Percentiles rank a stretch among this genome's conserved stretches.
phyloP scores from a whole-genome alignment of 108 stramenopile species.

The Phaeodactylum tricornutum region DNA sequence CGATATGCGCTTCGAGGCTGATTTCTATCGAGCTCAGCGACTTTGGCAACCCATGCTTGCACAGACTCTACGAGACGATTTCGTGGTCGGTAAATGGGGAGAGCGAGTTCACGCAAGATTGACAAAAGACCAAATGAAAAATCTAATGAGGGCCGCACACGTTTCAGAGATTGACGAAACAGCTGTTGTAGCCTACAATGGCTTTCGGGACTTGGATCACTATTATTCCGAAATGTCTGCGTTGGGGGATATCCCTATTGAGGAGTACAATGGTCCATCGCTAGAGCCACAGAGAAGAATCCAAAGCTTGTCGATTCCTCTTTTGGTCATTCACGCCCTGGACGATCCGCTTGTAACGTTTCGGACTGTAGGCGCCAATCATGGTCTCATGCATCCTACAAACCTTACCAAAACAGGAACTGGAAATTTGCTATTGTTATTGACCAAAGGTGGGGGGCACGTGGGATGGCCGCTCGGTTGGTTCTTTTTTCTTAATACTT shows the following conservation, averaged over 20 bases:
- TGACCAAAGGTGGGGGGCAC: slow-evolving; percentile 76
- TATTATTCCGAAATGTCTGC: slow-evolving; percentile 78
- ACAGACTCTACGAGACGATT: slow-evolving; percentile 39
- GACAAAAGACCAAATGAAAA: slow-evolving; percentile 34
- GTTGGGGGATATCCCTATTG: slow-evolving; percentile 55
- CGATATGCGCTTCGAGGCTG: slow-evolving; percentile 63
- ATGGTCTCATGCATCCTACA: slow-evolving; percentile 40
- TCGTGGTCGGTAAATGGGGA: slow-evolving; percentile 63
- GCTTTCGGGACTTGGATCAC: slow-evolving; percentile 53
- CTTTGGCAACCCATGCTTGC: slow-evolving; percentile 90
- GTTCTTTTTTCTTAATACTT: slow-evolving; percentile 32
- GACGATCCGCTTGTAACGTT: slow-evolving; percentile 77
- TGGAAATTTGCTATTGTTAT: slow-evolving; percentile 54
- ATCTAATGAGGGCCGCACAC: slow-evolving; percentile 48
- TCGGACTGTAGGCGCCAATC: slow-evolving; percentile 37
- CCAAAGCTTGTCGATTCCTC: slow-evolving; percentile 48
- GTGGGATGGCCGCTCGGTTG: slow-evolving; percentile 72
- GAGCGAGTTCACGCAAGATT: slow-evolving; percentile 43
- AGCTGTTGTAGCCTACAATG: slow-evolving; percentile 71
- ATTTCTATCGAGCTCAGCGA: slow-evolving; percentile 54
- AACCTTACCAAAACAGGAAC: slow-evolving; percentile 46
- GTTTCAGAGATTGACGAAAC: slow-evolving; percentile 60
- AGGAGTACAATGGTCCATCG: slow-evolving; percentile 7
- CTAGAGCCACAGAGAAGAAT: slow-evolving; percentile 23
- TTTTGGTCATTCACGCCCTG: slow-evolving; percentile 58